Evolutionary conservation across 2,329 filamentous ascomycete genomes (phyloP), one percentile per base, ranked within the genome.

Genomic region (Diaporthe helianthi): DNA sequence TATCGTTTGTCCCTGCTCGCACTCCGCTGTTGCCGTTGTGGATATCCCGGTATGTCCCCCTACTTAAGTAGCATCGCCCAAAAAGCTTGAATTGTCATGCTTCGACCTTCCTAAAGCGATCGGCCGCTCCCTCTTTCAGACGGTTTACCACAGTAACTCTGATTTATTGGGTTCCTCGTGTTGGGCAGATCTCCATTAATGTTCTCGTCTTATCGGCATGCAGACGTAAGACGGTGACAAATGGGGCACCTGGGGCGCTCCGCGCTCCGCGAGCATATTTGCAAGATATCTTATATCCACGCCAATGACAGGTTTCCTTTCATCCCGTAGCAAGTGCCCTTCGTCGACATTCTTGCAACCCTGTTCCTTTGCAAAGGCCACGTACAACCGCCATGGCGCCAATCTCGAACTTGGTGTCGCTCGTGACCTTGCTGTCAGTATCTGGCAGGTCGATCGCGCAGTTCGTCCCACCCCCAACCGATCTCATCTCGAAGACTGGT

Each of bases 401-500:
- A 49, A 24, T 31, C 58, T 49, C n/a, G 13, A 63, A 36, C 29
- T 36, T 47, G 29, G 58, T 49, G 44, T 49, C 58, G 44, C 44
- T 63, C 4, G 12, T 44, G n/a, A 49, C 44, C 29, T 49, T 63
- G 58, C 29, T 63, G 8, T 47, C 58, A 5, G 58, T 36, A 26
- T 63, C 44, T 12, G 29, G 58, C 58, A 63, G 29, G 22, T 63
- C 58, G n/a, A 47, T 36, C 12, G 69, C 69, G 15, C 79, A 82
- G 60, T 82, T 82, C 69, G 79, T 81, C 24, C 49, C 77, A 1
- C 69, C 78, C 26, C 80, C 80, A 1, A 76, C 75, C 17, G 77
- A 79, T 73, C 75, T 82, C n/a, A 79, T 74, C 10, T 74, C 54
- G 26, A 71, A 47, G 26, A 68, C 76, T 63, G 80, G 80, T 24